Percentiles rank a stretch among this genome's conserved stretches.
phyloP scores from a whole-genome alignment of 208 protist species.

The Strigomonas culicis region DNA sequence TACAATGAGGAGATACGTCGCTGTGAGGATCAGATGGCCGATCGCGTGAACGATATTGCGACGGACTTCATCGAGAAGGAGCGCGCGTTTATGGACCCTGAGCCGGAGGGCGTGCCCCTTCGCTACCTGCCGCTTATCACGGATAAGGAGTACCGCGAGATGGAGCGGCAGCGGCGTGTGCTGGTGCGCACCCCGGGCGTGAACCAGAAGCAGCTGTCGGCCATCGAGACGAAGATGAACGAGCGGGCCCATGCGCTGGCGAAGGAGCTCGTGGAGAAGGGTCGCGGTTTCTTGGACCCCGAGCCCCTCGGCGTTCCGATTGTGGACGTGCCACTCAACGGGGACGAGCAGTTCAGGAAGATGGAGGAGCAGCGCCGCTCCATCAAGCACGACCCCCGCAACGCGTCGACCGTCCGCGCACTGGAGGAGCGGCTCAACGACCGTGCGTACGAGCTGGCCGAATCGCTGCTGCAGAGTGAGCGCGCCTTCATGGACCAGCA shows the following conservation, averaged over 20 bases:
- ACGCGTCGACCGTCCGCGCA: constrained; percentile 24
- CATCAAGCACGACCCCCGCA: constrained; percentile 44
- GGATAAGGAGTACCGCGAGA: constrained; percentile 61
- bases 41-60: constrained; percentile 66
- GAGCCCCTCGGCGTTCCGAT: constrained; percentile 71
- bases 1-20: constrained; percentile 46
- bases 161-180: constrained; percentile 50
- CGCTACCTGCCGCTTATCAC: constrained; percentile 64
- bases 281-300: constrained; percentile 54
- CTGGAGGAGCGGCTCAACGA: constrained; percentile 64
- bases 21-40: constrained; percentile 61
- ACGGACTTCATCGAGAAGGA: constrained; percentile 57
- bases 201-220: constrained; percentile 23
- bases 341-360: constrained; percentile 61
- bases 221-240: constrained; percentile 66
- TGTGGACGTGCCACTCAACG: constrained; percentile 58
- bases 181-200: constrained; percentile 23
- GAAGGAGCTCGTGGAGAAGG: constrained; percentile 58
- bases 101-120: constrained; percentile 69
- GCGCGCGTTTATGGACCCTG: constrained; percentile 74
- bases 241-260: constrained; percentile 58
- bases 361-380: constrained; percentile 64
- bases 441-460: constrained; percentile 42
- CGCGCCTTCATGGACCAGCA: constrained; percentile 66
- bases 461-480: constrained; percentile 44